Percentiles rank a stretch among this genome's conserved stretches.
phyloP scores from a whole-genome alignment of 2,329 filamentous ascomycete genomes.

The Beauveria varroae region DNA sequence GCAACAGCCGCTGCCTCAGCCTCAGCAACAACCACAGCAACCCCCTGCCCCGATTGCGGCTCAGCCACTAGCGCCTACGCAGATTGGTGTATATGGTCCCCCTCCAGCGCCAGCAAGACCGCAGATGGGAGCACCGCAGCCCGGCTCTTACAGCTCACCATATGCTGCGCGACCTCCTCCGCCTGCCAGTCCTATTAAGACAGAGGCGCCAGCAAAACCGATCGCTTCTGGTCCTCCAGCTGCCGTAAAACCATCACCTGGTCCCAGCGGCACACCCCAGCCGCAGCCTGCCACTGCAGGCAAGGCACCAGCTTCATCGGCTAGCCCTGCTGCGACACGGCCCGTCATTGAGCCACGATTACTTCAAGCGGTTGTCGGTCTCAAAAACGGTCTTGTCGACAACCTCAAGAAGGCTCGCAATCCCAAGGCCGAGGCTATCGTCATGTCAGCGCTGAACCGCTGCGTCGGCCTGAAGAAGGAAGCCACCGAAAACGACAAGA shows the following conservation, averaged over 20 bases:
- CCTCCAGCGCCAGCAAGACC: slow-evolving; percentile 29
- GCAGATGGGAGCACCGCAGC: slow-evolving; percentile 24
- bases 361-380: slow-evolving; percentile 33
- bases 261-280: slow-evolving; percentile 10
- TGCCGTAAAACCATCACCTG: slow-evolving; percentile 1
- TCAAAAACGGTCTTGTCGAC: slow-evolving; percentile 40
- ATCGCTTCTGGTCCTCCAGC: background rate
- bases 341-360: slow-evolving; percentile 38
- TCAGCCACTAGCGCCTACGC: slow-evolving; percentile 15
- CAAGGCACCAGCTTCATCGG: slow-evolving; percentile 21
- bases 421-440: slow-evolving; percentile 37
- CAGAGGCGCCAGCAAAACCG: slow-evolving; percentile 12
- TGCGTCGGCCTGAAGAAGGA: slow-evolving; percentile 40
- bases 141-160: slow-evolving; percentile 29
- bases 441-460: slow-evolving; percentile 46
- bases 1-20: slow-evolving; percentile 15
- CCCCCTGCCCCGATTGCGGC: slow-evolving; percentile 21
- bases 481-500: slow-evolving; percentile 35
- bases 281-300: slow-evolving; percentile 14
- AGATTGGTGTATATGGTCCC: slow-evolving; percentile 27
- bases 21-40: slow-evolving; percentile 14
- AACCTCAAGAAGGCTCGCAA: slow-evolving; percentile 36
- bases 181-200: background rate
- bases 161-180: slow-evolving; percentile 28
- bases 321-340: slow-evolving; percentile 20